Base-by-base conservation (phyloP, 164 flowering plant species). In the Santalum album region DNA sequence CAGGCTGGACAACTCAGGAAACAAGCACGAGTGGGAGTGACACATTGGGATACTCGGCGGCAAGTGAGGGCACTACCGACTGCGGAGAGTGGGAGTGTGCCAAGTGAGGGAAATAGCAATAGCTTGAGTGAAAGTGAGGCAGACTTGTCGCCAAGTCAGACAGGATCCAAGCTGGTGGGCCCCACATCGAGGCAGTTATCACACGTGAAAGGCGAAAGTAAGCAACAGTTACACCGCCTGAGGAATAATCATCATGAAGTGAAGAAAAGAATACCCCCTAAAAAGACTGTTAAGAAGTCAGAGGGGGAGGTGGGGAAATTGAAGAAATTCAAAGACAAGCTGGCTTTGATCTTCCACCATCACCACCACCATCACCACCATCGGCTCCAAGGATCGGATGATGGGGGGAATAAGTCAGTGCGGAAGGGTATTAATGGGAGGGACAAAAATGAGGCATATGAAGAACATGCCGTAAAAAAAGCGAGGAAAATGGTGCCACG, bases 321-420 rank as follows among this genome's bases (percentile, higher is more conserved):
- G 25, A 68, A 61, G 58, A 75, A 70, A 49, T 44, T 78, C 10
- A 80, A 78, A 66, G 59, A 85, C 65, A 77, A 73, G 71, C 64
- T 82, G 17, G 84, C 73, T 4, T 46, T 75, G 36, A 65, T 82
- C 53, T 80, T 80, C 51, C 87, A 83, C 53, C 86, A 80, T 18
- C 86, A 83, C 34, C 82, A 76, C 20, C 82, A 79, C 54, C 86
- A 81, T 56, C 86, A 78, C 49, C 82, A 79, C 40, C 82, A 80
- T 49, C 74, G 77, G 49, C 74, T 61, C 20, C 61, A 65, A 25
- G 56, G 49, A 14, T 57, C 56, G 9, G 35, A 72, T 12, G 48
- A 51, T 10, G 56, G 46, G 29, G 14, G 44, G 12, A 56, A 69
- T 70, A 72, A 54, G 26, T 6, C 63, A 49, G 2, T 61, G 39